Evolutionary conservation across 495 filamentous ascomycete genomes (phyloP).

Genomic region (Xylaria venustula): DNA sequence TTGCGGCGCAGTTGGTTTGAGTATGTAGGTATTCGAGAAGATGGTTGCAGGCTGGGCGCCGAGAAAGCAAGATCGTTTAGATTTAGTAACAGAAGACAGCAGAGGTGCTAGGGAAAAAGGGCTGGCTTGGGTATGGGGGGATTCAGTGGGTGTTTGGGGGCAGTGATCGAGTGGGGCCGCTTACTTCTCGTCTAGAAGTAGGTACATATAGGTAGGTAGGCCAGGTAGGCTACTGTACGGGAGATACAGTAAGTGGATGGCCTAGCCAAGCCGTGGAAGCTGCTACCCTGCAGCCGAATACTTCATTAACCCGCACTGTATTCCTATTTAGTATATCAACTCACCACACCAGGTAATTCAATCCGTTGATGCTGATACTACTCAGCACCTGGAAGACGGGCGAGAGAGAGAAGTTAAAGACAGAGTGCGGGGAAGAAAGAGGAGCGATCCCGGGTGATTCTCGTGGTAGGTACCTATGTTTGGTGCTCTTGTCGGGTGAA

Average conservation of each 20-base stretch:
- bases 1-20: constrained; percentile 14
- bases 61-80: constrained; percentile 19
- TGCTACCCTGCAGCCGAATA: too few relatives aligned
- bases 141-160: neutral
- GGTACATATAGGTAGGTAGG: too few relatives aligned
- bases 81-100: constrained; percentile 21
- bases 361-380: too few relatives aligned
- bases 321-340: too few relatives aligned
- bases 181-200: neutral
- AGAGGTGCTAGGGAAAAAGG: constrained; percentile 25
- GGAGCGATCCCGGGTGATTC: neutral
- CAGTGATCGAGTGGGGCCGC: constrained; percentile 9
- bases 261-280: too few relatives aligned
- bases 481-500: neutral
- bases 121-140: constrained; percentile 18
- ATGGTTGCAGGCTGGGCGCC: constrained; percentile 29
- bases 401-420: too few relatives aligned
- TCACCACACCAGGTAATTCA: too few relatives aligned
- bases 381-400: too few relatives aligned
- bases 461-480: neutral
- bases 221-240: too few relatives aligned
- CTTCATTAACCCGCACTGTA: too few relatives aligned
- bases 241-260: too few relatives aligned
- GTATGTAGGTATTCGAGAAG: constrained; percentile 17
- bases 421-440: too few relatives aligned